phyloP scores from a whole-genome alignment of 495 filamentous ascomycete genomes.

The Podospora pseudopauciseta region DNA sequence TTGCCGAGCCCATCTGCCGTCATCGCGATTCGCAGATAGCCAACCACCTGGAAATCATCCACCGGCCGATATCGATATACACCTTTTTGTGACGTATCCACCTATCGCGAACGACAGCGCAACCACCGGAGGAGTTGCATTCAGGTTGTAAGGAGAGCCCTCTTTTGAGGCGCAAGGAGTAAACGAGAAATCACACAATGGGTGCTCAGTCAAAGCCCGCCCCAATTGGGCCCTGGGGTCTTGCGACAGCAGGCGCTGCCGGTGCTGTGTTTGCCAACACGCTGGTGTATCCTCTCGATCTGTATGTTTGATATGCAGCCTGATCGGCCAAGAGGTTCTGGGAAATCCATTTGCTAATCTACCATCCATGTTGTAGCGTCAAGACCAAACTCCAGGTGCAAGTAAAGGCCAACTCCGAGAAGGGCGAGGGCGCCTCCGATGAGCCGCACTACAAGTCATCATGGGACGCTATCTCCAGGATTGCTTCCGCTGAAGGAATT shows the following conservation, averaged over 20 bases:
- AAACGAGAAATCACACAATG: slow-evolving; percentile 50
- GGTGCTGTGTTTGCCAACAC: slow-evolving; percentile 95
- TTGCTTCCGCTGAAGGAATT: slow-evolving; percentile 76
- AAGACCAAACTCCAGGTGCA: slow-evolving; percentile 98
- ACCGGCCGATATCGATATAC: slow-evolving; percentile 9
- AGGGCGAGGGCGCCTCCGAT: slow-evolving; percentile 36
- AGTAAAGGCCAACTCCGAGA: slow-evolving; percentile 57
- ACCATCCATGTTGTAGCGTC: slow-evolving; percentile 52
- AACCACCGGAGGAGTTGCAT: background rate
- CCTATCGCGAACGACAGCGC: background rate
- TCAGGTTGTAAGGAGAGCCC: background rate
- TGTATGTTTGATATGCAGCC: slow-evolving; percentile 56
- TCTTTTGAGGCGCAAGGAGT: slow-evolving; percentile 4
- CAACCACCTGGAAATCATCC: slow-evolving; percentile 5
- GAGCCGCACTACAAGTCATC: slow-evolving; percentile 77
- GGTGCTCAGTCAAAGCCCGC: slow-evolving; percentile 74
- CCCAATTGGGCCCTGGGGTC: slow-evolving; percentile 85
- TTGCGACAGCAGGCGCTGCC: slow-evolving; percentile 85
- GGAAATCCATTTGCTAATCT: slow-evolving; percentile 18
- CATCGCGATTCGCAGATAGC: slow-evolving; percentile 4
- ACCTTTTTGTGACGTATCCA: background rate
- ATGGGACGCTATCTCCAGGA: slow-evolving; percentile 82
- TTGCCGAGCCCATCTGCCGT: slow-evolving; percentile 18
- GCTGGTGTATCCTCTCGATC: slow-evolving; percentile 92
- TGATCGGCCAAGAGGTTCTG: background rate